Percentiles rank a stretch among this genome's conserved stretches.
These are phyloP conservation scores for Solanum rostratum DNA, from an alignment of 257 asterid genomes.

Conservation along the genomic window DNA sequence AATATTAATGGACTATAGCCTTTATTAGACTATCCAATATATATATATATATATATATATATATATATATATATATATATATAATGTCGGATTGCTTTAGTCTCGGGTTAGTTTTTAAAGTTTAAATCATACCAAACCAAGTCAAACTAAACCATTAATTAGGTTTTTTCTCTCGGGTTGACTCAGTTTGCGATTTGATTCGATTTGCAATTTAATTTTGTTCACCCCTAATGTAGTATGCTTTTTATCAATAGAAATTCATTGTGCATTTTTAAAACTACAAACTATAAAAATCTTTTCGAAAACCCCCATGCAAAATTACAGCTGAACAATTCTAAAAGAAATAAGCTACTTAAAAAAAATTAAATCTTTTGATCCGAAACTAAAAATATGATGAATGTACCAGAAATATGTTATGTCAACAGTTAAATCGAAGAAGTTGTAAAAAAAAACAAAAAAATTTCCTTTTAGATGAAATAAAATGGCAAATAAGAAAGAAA, in stretches of 20 bases:
- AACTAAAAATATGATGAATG: neutral
- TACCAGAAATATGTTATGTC: rapidly evolving
- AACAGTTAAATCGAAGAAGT: neutral
- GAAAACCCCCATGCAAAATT: neutral
- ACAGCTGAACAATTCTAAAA: neutral
- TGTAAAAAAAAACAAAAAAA: neutral
- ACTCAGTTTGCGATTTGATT: too few species aligned
- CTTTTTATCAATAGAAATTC: neutral
- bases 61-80: too few species aligned
- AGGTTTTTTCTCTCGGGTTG: too few species aligned
- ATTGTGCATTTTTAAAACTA: neutral
- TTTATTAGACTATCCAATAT: too few species aligned
- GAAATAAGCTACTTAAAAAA: neutral
- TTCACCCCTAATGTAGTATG: too few species aligned
- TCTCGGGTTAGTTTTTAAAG: too few species aligned
- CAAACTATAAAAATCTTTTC: neutral
- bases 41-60: too few species aligned
- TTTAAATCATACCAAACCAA: too few species aligned
- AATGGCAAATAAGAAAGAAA: neutral
- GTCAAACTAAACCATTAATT: too few species aligned
- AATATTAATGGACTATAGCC: too few species aligned
- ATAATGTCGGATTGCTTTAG: too few species aligned
- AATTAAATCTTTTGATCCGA: neutral
- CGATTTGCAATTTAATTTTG: too few species aligned
- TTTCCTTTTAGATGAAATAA: neutral